phyloP scores from a whole-genome alignment of 345 rosid genomes.

The Eucalyptus erythrocorys region DNA sequence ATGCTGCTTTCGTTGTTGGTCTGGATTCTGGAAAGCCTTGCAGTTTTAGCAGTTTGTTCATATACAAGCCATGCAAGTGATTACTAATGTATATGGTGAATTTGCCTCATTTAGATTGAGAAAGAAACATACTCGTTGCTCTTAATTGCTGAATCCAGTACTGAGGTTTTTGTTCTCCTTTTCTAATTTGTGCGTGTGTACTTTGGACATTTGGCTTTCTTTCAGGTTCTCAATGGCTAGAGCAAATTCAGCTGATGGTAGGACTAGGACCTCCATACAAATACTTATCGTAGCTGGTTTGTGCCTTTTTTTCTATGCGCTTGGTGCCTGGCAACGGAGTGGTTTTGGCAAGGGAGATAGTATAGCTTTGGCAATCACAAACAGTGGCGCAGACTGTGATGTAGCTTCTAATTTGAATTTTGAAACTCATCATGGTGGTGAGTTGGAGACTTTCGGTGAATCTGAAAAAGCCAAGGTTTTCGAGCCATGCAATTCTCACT shows the following conservation, averaged over 20 bases:
- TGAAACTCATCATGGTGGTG: slow-evolving; percentile 90
- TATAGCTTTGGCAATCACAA: slow-evolving; percentile 77
- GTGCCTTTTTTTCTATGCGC: slow-evolving; percentile 83
- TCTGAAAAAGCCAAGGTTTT: slow-evolving; percentile 47
- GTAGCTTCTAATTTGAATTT: slow-evolving; percentile 60
- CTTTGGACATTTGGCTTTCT: neutral
- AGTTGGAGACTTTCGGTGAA: slow-evolving; percentile 18
- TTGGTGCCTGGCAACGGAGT: slow-evolving; percentile 98
- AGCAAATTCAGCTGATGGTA: slow-evolving; percentile 55
- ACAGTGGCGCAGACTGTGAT: slow-evolving; percentile 75
- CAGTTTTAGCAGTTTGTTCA: neutral
- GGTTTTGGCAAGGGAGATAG: slow-evolving; percentile 98
- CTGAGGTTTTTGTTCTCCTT: neutral
- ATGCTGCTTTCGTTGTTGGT: neutral
- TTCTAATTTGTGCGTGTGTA: neutral
- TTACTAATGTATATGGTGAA: neutral
- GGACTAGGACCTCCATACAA: slow-evolving; percentile 82
- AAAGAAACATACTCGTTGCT: neutral
- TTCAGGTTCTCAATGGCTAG: slow-evolving; percentile 69
- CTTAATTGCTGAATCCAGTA: neutral
- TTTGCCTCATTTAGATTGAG: neutral
- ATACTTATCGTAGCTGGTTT: slow-evolving; percentile 69
- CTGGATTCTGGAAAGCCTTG: neutral
- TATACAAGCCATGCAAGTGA: neutral
- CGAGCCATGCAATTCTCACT: slow-evolving; percentile 52